Percentiles rank a stretch among this genome's conserved stretches.
phyloP scores from a whole-genome alignment of 2,329 filamentous ascomycete genomes.

The Sporothrix globosa region DNA sequence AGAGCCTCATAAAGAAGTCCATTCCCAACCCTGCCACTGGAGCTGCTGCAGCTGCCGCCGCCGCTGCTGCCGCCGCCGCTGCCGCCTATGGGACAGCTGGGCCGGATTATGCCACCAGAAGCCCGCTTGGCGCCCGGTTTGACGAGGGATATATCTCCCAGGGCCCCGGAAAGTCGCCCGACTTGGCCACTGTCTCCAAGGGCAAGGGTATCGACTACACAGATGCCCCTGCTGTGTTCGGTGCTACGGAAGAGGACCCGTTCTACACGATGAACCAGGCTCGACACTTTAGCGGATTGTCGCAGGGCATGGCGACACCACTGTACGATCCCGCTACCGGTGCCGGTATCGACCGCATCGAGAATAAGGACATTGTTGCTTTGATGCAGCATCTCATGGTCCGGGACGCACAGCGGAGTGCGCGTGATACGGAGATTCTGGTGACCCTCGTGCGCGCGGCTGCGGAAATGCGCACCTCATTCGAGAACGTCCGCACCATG shows the following conservation, averaged over 20 bases:
- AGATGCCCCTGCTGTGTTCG: constrained; percentile 46
- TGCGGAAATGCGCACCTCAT: constrained; percentile 94
- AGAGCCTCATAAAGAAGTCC: constrained; percentile 48
- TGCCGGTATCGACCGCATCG: constrained; percentile 84
- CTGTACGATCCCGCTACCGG: constrained; percentile 90
- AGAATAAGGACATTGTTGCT: constrained; percentile 94
- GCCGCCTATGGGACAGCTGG: constrained; percentile 37
- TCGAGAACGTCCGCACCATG: constrained; percentile 92
- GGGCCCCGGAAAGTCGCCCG: constrained; percentile 60
- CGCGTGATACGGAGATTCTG: constrained; percentile 92
- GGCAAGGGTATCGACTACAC: constrained; percentile 61
- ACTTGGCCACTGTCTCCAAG: constrained; percentile 52
- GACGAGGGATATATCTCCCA: constrained; percentile 94
- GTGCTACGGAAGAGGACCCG: constrained; percentile 60
- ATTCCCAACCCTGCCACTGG: constrained; percentile 38
- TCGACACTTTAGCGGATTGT: constrained; percentile 82
- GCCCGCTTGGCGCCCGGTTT: constrained; percentile 62
- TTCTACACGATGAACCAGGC: constrained; percentile 64
- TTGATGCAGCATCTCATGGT: constrained; percentile 99
- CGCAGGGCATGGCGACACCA: constrained; percentile 86
- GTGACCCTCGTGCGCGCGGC: constrained; percentile 92
- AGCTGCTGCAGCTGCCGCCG: constrained; percentile 39
- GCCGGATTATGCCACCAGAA: constrained; percentile 54
- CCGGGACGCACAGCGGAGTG: constrained; percentile 92
- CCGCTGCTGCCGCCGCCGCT: constrained; percentile 31